Percentiles rank a stretch among this genome's conserved stretches.
Conservation (phyloP, 306 rosid species). For the Vigna angularis region DNA sequence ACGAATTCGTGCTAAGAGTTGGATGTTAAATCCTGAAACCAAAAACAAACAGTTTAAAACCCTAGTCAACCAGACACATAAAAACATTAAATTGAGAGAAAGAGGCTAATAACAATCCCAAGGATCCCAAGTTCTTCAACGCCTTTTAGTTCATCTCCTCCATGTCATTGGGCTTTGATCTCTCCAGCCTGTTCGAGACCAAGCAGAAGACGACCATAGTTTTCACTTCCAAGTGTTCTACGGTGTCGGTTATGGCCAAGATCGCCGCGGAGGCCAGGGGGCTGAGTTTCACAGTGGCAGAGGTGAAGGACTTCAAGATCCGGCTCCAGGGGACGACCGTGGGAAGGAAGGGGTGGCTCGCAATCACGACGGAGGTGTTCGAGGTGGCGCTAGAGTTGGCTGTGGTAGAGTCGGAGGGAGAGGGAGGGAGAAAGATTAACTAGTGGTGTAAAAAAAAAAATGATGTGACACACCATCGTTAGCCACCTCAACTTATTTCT, state of each 20-base stretch:
- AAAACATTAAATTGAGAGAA: neutral
- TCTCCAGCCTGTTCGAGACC: conserved; percentile 60
- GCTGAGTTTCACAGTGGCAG: conserved; percentile 54
- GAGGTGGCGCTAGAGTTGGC: conserved; percentile 79
- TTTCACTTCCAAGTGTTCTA: conserved; percentile 71
- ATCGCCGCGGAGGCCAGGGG: conserved; percentile 64
- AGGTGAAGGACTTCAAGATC: conserved; percentile 63
- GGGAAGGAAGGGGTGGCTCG: conserved; percentile 69
- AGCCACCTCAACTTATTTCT: too few relatives aligned
- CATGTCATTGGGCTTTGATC: conserved; percentile 55
- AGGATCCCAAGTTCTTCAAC: conserved; percentile 66
- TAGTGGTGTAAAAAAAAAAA: too few relatives aligned
- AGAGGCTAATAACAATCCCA: conserved; percentile 9
- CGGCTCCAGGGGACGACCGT: conserved; percentile 57
- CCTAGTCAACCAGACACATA: conserved; percentile 49
- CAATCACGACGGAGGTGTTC: conserved; percentile 72
- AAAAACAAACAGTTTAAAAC: conserved; percentile 35
- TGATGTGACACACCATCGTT: too few relatives aligned
- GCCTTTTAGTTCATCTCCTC: conserved; percentile 80
- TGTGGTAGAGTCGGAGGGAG: conserved; percentile 55
- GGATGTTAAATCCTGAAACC: conserved; percentile 3
- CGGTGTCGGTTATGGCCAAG: conserved; percentile 59
- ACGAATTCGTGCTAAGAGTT: conserved; percentile 29
- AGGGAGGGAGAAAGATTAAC: too few relatives aligned
- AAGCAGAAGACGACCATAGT: conserved; percentile 56